These are phyloP conservation scores for Moesziomyces antarcticus DNA, from an alignment of 1,284 basidiomycete species.

Conservation along the genomic window DNA sequence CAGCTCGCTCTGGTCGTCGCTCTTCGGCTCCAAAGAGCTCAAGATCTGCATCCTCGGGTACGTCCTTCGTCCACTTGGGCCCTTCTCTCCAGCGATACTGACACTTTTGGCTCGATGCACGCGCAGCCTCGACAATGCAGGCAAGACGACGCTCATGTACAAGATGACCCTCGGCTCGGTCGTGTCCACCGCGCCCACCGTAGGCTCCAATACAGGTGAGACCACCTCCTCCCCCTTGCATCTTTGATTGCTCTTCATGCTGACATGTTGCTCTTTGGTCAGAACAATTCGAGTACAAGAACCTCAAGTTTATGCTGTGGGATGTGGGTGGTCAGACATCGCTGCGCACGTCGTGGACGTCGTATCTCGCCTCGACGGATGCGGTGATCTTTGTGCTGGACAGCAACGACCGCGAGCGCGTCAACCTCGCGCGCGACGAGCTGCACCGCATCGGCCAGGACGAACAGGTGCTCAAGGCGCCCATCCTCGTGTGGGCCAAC, in stretches of 20 bases:
- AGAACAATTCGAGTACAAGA: conserved; percentile 70
- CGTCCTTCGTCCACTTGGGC: conserved; percentile 1
- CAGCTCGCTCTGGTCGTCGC: conserved; percentile 69
- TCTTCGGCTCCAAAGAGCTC: conserved; percentile 70
- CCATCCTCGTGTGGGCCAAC: conserved; percentile 71
- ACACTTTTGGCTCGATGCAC: background rate
- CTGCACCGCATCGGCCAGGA: conserved; percentile 68
- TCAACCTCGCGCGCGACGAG: conserved; percentile 70
- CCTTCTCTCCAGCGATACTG: background rate
- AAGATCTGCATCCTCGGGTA: conserved; percentile 68
- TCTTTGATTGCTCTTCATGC: background rate
- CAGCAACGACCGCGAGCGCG: conserved; percentile 70
- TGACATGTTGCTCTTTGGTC: background rate
- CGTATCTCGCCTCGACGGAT: conserved; percentile 69
- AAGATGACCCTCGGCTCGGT: conserved; percentile 72
- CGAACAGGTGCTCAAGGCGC: conserved; percentile 68
- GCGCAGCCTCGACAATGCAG: conserved; percentile 70
- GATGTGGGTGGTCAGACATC: conserved; percentile 71
- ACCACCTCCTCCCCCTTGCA: background rate
- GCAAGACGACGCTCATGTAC: conserved; percentile 71
- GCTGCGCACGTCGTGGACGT: conserved; percentile 69
- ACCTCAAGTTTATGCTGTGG: conserved; percentile 70
- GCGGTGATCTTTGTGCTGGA: conserved; percentile 72
- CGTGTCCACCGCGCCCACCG: conserved; percentile 71
- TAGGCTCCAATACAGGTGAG: conserved; percentile 69